These are phyloP conservation scores for Cladorrhinum samala DNA, from an alignment of 495 filamentous ascomycete species.

Conservation along the genomic window DNA sequence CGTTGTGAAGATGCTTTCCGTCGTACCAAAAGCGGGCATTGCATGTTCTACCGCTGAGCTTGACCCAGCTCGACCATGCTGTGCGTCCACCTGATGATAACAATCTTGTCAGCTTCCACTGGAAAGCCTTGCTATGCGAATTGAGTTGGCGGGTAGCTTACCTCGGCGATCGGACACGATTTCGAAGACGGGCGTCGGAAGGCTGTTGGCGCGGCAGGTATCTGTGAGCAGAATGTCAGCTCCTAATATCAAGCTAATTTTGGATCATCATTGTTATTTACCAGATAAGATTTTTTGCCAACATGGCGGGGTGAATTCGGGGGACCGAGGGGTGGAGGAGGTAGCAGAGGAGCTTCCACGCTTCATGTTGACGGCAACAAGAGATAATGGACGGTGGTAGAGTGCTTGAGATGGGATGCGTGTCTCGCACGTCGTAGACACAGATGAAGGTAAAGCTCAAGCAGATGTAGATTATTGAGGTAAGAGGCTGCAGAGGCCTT, in stretches of 20 bases:
- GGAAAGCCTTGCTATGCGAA: no score
- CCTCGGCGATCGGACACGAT: conserved; percentile 76
- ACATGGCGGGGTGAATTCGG: background rate
- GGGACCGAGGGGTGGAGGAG: no score
- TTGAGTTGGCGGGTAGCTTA: no score
- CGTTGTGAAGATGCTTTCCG: conserved; percentile 77
- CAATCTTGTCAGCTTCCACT: no score
- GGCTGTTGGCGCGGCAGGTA: conserved; percentile 51
- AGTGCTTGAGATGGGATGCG: background rate
- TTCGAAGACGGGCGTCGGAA: conserved; percentile 56
- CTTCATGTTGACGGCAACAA: no score
- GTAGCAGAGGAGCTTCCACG: no score
- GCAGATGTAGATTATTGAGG: no score
- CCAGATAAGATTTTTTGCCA: background rate
- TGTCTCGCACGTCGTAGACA: background rate
- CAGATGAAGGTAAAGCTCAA: background rate
- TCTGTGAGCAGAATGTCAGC: no score
- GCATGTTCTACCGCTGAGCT: conserved; percentile 48
- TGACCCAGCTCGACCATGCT: conserved; percentile 77
- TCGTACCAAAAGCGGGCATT: conserved; percentile 86
- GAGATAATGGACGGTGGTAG: no score
- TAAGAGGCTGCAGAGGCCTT: no score
- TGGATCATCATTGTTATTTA: no score
- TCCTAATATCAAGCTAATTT: no score
- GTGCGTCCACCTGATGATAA: conserved; percentile 67